phyloP scores from a whole-genome alignment of 306 rosid genomes.

The Acacia acuminata region DNA sequence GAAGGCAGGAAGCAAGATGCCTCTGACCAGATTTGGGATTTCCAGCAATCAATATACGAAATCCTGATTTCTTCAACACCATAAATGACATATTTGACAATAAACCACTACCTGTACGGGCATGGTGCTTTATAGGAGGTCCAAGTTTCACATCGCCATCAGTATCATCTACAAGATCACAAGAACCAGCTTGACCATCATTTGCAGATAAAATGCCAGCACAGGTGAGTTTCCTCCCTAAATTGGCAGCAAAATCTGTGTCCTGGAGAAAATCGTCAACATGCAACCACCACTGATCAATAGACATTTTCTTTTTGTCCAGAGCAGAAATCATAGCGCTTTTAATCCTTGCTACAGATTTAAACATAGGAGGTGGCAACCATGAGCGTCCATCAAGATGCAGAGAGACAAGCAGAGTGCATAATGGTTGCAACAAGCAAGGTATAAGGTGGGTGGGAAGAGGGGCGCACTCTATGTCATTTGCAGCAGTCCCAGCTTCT shows the following conservation, averaged over 20 bases:
- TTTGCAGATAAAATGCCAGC: slow-evolving; percentile 65
- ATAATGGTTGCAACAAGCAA: slow-evolving; percentile 72
- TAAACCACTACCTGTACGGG: slow-evolving; percentile 42
- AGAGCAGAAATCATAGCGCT: slow-evolving; percentile 64
- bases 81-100: slow-evolving; percentile 40
- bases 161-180: slow-evolving; percentile 39
- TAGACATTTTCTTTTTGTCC: slow-evolving; percentile 56
- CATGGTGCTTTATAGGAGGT: slow-evolving; percentile 42
- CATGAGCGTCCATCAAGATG: slow-evolving; percentile 73
- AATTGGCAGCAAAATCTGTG: slow-evolving; percentile 55
- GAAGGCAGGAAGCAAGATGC: slow-evolving; percentile 94
- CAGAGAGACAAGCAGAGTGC: slow-evolving; percentile 78
- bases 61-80: slow-evolving; percentile 57
- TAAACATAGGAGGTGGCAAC: slow-evolving; percentile 67
- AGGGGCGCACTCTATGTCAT: slow-evolving; percentile 74
- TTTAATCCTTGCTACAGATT: slow-evolving; percentile 67
- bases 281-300: slow-evolving; percentile 83
- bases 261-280: slow-evolving; percentile 67
- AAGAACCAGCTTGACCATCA: slow-evolving; percentile 41
- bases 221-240: slow-evolving; percentile 60
- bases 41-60: slow-evolving; percentile 79
- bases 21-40: slow-evolving; percentile 83
- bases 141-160: slow-evolving; percentile 23
- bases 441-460: slow-evolving; percentile 86
- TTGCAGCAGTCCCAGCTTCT: slow-evolving; percentile 97